Conservation (phyloP, 345 rosid species). For the sweet orange (Citrus sinensis) region DVS_A1.0 CM039163.1:42792501-42793000, state of each 20-base stretch:
- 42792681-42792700: neutral
- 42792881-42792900: neutral
- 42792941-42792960: neutral
- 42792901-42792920: neutral
- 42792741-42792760: conserved; percentile 79
- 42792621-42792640: conserved; percentile 51
- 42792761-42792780: conserved; percentile 67
- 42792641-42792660: neutral
- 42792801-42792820: neutral
- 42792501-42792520: neutral
- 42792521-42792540: neutral
- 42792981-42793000: neutral
- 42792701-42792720: neutral
- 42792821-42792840: neutral
- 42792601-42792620: conserved; percentile 78
- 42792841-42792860: neutral
- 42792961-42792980: neutral
- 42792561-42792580: conserved; percentile 86
- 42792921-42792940: neutral
- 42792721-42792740: conserved; percentile 73
- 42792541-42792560: conserved; percentile 47
- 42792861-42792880: neutral
- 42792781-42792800: conserved; percentile 80
- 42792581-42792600: conserved; percentile 88
- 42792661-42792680: neutral